phyloP scores from a whole-genome alignment of 306 rosid species.

The Hippophae gyantsensis region DNA sequence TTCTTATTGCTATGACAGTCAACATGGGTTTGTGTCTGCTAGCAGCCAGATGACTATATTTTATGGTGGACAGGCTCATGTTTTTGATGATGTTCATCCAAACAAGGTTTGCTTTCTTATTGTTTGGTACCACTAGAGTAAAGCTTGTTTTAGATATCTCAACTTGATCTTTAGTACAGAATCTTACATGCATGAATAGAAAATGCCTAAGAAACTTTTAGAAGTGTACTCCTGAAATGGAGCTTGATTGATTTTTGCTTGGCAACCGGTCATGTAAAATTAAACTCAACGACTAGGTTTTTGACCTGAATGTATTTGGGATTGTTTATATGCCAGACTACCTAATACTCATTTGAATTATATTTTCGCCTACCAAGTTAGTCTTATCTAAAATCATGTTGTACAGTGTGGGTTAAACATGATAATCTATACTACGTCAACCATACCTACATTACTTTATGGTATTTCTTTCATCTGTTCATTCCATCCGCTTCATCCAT shows the following conservation, averaged over 20 bases:
- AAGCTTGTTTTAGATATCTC: slow-evolving; percentile 2
- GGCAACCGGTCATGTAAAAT: no score
- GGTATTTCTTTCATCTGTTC: background rate
- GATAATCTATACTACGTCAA: background rate
- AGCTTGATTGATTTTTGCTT: no score
- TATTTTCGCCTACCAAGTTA: no score
- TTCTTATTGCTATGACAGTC: slow-evolving; percentile 42
- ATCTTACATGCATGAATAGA: no score
- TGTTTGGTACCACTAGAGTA: slow-evolving; percentile 11
- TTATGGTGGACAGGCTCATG: slow-evolving; percentile 99
- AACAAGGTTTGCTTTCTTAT: slow-evolving; percentile 57
- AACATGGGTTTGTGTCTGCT: slow-evolving; percentile 47
- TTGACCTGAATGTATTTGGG: no score
- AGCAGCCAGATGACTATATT: slow-evolving; percentile 93
- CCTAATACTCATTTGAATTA: no score
- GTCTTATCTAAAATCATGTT: background rate
- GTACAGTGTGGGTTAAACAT: slow-evolving; percentile 1
- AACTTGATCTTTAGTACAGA: background rate
- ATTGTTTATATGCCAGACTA: no score
- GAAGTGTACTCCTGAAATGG: no score
- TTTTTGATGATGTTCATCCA: slow-evolving; percentile 89
- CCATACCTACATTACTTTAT: background rate
- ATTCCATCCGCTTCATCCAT: background rate
- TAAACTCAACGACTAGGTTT: no score
- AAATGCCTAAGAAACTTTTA: background rate